Evolutionary conservation across 257 asterid species (phyloP), one percentile per base, ranked within the genome.

Genomic region (Ocimum tenuiflorum): DNA sequence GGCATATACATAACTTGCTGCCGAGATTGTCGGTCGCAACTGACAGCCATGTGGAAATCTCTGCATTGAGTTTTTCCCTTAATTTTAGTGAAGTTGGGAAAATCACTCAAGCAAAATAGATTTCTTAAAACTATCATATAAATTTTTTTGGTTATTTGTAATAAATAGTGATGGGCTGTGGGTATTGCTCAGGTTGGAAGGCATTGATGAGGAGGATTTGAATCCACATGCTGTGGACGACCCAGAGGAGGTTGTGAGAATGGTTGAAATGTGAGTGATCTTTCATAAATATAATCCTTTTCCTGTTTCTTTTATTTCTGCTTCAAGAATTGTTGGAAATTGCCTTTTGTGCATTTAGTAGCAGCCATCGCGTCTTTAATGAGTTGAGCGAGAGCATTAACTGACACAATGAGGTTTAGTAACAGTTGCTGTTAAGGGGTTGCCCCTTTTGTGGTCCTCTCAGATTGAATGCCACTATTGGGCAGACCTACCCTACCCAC

Each of bases 201-300:
- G 83, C 64, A 65, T 71, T 75, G 88, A 83, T 63, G 85, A 85
- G 69, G 85, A 69, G 61, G 80, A 73, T 58, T 72, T 81, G 77
- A 85, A 71, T 77, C 84, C 75, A 64, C 94, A 86, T 72, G 94
- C 98, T 13, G 91, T 91, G 73, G 31, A 27, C 4, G 31, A 27
- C 4, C 31, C 31, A 27, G 31, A 27, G 4, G 31, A 27, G 31
- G 31, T 27, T 27, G 31, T 27, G 31, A 27, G 31, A 27, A 27
- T 27, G 31, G 31, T 27, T 27, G 31, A 27, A 41, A 83, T 83
- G 98, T 91, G 78, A 79, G 97, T 78, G 54, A 49, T 31, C 33
- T 70, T 71, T 56, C 63, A 31, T 65, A 35, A 4, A 12, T 53
- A 38, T 11, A 1, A 9, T 8, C 45, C 13, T 66, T 20, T 18